These are phyloP conservation scores for Exserohilum rostratum DNA, from an alignment of 2,329 filamentous ascomycete genomes.

Conservation along the genomic window DNA sequence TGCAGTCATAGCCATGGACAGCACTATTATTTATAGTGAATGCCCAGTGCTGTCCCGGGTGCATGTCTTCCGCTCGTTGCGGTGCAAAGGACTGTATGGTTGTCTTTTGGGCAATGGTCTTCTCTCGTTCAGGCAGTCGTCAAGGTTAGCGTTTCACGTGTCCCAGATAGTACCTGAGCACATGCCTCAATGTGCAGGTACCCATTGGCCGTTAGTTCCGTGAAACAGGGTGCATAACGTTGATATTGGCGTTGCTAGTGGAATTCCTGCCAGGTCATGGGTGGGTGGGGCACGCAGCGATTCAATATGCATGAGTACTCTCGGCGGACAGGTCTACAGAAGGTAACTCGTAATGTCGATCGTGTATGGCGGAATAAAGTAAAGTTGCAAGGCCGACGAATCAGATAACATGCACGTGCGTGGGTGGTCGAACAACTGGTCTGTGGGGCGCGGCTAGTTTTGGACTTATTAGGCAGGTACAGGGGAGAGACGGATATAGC, in stretches of 20 bases:
- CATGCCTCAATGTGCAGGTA: constrained; percentile 4
- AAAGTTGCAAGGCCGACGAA: constrained; percentile 3
- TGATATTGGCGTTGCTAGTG: not conserved
- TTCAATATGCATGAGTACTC: constrained; percentile 2
- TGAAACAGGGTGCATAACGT: not conserved
- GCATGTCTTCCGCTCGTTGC: not conserved
- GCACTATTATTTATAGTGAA: constrained; percentile 2
- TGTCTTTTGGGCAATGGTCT: not conserved
- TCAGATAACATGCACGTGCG: constrained; percentile 12
- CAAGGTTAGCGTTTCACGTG: constrained; percentile 8
- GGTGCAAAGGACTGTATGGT: not conserved
- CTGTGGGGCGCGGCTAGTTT: constrained; percentile 16
- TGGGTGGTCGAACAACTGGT: constrained; percentile 17
- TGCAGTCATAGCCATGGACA: not conserved
- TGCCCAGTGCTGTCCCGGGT: not conserved
- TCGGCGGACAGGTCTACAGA: constrained; percentile 11
- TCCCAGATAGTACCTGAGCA: constrained; percentile 1
- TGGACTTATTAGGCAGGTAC: constrained; percentile 32
- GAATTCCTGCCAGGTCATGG: constrained; percentile 8
- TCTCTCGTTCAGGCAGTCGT: constrained; percentile 5
- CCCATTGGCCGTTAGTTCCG: constrained; percentile 11
- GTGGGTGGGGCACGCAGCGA: constrained; percentile 1
- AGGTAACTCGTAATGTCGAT: constrained; percentile 10
- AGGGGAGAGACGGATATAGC: constrained; percentile 1
- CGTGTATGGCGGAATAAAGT: constrained; percentile 3